Percentiles rank a stretch among this genome's conserved stretches.
Conservation (phyloP, 225 moss, liverwort and hornwort genomes). For the Neckera pumila region DNA sequence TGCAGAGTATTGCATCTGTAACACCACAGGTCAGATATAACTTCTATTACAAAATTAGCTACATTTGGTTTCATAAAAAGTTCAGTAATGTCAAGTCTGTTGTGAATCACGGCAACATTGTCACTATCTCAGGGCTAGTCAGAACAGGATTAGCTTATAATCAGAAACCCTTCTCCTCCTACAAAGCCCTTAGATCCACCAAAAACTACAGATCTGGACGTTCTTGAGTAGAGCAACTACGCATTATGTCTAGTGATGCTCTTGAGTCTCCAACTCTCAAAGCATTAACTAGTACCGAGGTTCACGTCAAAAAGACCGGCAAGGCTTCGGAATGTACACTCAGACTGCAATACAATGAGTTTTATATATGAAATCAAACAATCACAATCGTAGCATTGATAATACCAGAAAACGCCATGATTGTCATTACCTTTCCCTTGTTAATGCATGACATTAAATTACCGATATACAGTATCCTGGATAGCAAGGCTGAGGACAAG, state of each 20-base stretch:
- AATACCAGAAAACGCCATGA: neutral
- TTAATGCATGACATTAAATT: neutral
- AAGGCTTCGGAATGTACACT: neutral
- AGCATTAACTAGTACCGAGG: neutral
- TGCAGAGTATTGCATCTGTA: too few relatives aligned
- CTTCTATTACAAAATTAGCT: neutral
- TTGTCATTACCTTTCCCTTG: neutral
- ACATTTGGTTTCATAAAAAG: neutral
- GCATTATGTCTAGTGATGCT: neutral
- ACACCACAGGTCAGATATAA: too few relatives aligned
- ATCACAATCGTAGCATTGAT: neutral
- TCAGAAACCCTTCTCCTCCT: neutral
- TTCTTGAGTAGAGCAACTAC: neutral
- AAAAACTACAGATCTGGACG: neutral
- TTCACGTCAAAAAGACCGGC: neutral
- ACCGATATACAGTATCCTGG: too few relatives aligned
- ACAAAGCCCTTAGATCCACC: neutral
- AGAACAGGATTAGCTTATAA: neutral
- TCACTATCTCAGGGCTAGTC: neutral
- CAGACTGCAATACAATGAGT: neutral
- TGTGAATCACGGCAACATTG: neutral
- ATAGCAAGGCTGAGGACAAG: neutral
- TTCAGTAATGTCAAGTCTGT: neutral
- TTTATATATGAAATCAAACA: neutral
- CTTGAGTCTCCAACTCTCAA: neutral